Base-by-base conservation (phyloP, 352 stramenopile genomes). In the Phytophthora europaea region DNA sequence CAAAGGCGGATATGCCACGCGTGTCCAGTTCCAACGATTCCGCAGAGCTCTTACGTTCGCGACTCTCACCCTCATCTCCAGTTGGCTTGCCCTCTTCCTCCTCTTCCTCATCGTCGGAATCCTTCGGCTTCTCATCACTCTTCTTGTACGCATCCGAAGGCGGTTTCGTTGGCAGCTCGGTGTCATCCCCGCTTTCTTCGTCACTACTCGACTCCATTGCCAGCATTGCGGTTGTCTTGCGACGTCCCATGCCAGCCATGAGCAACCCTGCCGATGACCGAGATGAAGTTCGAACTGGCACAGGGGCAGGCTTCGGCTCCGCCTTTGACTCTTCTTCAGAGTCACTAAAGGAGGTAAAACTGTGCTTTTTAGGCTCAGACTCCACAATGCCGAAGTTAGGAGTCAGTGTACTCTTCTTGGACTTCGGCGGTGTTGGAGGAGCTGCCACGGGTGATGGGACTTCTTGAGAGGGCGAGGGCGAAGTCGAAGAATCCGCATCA, bases 271-370 rank as follows among this genome's bases (percentile, higher is more conserved):
- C 58, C 7, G 80, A 84, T 36, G 80, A 81, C 10, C 75, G 70
- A 47, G 79, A 80, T 48, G 75, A 76, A 43, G 56, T 71, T 18
- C 80, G 83, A 6, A 80, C 75, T 9, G 83, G 82, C n/a, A 85
- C 72, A 16, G 71, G 73, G n/a, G 64, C 57, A 56, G 84, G 79
- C 47, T 92, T 86, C 8, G 81, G 87, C 53, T 94, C 85, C 4
- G 78, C 75, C 70, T 95, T 95, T 2, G 84, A 82, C 61, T 94
- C 88, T 67, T 94, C 87, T 59, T 97, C 90, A 23, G 88, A 95
- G 50, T 94, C 87, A 53, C 87, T 89, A 71, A 97, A 97, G 28
- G 90, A 97, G 22, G 83, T 94, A 48, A 97, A 97, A 62, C 90
- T 97, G 57, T 82, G 80, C 31, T 83, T 82, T 54, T 91, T 94